These are phyloP conservation scores for Macadamia integrifolia DNA, from an alignment of 164 flowering plant species.

Conservation along the genomic window DNA sequence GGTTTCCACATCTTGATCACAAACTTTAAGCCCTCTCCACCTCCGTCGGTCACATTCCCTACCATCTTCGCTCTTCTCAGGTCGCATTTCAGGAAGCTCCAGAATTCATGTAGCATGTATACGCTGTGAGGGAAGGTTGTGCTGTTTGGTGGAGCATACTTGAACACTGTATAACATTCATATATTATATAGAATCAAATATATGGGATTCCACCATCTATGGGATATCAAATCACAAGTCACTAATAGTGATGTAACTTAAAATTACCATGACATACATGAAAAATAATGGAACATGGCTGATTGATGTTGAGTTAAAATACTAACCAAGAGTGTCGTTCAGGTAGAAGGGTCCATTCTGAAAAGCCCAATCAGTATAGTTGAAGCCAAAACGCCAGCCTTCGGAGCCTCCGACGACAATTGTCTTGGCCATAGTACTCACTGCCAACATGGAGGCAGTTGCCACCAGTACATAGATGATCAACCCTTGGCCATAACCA, in stretches of 20 bases:
- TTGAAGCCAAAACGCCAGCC: slow-evolving; percentile 46
- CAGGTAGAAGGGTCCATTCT: slow-evolving; percentile 31
- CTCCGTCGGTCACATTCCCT: not conserved
- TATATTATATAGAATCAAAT: no score
- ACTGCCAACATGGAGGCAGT: slow-evolving; percentile 8
- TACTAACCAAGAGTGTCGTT: slow-evolving; percentile 38
- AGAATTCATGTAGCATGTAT: not conserved
- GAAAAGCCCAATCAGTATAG: slow-evolving; percentile 40
- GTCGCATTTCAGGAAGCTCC: not conserved
- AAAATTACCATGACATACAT: no score
- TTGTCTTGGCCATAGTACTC: slow-evolving; percentile 8
- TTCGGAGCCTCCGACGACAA: slow-evolving; percentile 40
- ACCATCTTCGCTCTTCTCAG: not conserved
- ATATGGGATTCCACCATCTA: no score
- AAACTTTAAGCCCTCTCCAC: not conserved
- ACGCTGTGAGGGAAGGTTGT: not conserved
- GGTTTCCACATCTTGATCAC: slow-evolving; percentile 10
- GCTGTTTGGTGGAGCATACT: not conserved
- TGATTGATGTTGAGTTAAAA: no score
- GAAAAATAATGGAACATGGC: no score
- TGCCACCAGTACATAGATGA: slow-evolving; percentile 4
- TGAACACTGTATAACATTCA: no score
- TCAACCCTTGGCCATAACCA: not conserved
- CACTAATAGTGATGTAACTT: no score
- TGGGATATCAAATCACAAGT: no score